Evolutionary conservation across 2,329 filamentous ascomycete genomes (phyloP), one percentile per base, ranked within the genome.

Genomic region (Trichoderma citrinoviride): DNA sequence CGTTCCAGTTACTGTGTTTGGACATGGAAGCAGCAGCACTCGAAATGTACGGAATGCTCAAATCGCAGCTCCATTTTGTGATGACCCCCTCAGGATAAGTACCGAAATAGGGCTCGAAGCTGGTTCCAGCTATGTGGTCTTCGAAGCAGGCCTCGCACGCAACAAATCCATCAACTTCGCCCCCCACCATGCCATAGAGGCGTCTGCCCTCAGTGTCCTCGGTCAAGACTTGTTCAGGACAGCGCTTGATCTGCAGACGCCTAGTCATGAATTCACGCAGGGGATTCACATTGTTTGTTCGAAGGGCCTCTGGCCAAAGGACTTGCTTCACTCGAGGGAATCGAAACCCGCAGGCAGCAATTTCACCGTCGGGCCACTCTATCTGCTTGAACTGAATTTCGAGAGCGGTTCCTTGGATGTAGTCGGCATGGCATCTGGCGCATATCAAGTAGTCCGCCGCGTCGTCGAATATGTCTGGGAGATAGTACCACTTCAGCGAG

Each of bases 121-220:
- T 21, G 0, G 71, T 73, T 0, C 70, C 73, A 1, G 61, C 67
- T 2, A 78, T 61, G 1, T 65, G 53, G 43, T 80, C 76, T 12
- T 77, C 71, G 64, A 73, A 76, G 57, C 78, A 80, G 10, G 77
- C 74, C 37, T 79, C 72, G 33, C 78, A 80, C 0, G 75, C 69
- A 3, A 78, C 68, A 33, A 79, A 73, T 1, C 73, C 72, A 0
- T 70, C 65, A 0, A 78, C 68, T 1, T 73, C 73, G 1, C 72
- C 64, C 5, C 74, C 65, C 14, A 44, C 68, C 65, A 76, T 68
- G 0, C 70, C 65, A 62, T 70, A 54, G 47, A 76, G 73, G 74
- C 79, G 17, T 70, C 75, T 19, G 73, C 50, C 0, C 68, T 70
- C 2, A 73, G 73, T 37, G 1, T 61, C 53, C 0, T 54, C 71